phyloP scores from a whole-genome alignment of 2,329 filamentous ascomycete species.

The Aspergillus neotritici region DNA sequence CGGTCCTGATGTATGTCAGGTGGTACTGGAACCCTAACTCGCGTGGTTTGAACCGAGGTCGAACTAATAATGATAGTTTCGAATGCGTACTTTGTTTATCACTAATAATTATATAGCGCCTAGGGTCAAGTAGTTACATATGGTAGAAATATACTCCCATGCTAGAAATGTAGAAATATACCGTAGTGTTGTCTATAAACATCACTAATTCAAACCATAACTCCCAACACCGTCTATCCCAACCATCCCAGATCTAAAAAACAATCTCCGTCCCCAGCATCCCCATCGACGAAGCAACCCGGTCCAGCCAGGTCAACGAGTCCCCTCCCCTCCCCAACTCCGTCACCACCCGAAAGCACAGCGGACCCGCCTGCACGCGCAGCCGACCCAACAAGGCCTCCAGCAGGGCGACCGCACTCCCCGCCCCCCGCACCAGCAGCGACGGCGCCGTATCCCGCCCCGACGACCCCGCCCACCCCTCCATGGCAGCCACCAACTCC shows the following conservation, averaged over 20 bases:
- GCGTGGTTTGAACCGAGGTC: no score
- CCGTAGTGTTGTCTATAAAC: no score
- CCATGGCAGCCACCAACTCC: neutral
- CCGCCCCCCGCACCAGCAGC: slow-evolving; percentile 22
- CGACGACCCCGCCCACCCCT: neutral
- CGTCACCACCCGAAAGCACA: slow-evolving; percentile 24
- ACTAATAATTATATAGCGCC: no score
- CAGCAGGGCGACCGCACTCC: slow-evolving; percentile 18
- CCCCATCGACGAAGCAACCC: slow-evolving; percentile 30
- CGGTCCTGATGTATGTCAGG: no score
- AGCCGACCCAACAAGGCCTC: slow-evolving; percentile 15
- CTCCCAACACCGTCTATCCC: no score
- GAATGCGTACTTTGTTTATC: no score
- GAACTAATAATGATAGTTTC: no score
- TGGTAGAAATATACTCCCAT: no score
- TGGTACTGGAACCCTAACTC: no score
- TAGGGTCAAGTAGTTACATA: no score
- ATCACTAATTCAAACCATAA: no score
- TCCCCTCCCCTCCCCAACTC: slow-evolving; percentile 22
- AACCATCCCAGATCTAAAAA: neutral
- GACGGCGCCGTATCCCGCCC: slow-evolving; percentile 10
- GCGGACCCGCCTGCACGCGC: slow-evolving; percentile 6
- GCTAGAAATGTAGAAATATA: no score
- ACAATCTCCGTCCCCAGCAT: slow-evolving; percentile 22
- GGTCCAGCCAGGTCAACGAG: slow-evolving; percentile 25